A percentile compares a stretch with the other conserved stretches of the same genome.
Conservation (phyloP, 139 green algal species). For the Picocystis salinarum region DNA sequence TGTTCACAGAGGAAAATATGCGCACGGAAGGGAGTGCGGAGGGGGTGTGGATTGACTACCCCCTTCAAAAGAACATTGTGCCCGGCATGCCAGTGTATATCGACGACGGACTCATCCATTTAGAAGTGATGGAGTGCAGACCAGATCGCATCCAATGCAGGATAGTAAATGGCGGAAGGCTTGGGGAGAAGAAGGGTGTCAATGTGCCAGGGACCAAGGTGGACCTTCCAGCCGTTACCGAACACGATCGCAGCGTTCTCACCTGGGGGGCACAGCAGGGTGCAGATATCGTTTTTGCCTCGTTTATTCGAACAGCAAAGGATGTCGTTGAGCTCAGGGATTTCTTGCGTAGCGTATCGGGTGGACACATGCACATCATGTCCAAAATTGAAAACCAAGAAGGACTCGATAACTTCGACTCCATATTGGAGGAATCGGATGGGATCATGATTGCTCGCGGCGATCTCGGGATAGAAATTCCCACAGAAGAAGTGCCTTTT, state of each 20-base stretch:
- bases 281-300: slow-evolving; percentile 7
- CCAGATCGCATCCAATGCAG: neutral
- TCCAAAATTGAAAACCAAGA: slow-evolving; percentile 17
- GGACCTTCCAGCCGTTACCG: slow-evolving; percentile 5
- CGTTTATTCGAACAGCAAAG: slow-evolving; percentile 4
- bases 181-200: slow-evolving; percentile 6
- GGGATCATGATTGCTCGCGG: slow-evolving; percentile 3
- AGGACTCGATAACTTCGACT: neutral
- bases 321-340: slow-evolving; percentile 1
- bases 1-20: neutral
- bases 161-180: neutral
- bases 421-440: too few relatives aligned
- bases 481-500: too few relatives aligned
- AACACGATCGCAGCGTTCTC: neutral
- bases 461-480: too few relatives aligned
- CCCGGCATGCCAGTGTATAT: slow-evolving; percentile 11
- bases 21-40: neutral
- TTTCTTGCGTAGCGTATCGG: neutral
- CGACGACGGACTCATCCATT: slow-evolving; percentile 4
- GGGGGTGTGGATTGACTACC: slow-evolving; percentile 1
- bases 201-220: slow-evolving; percentile 5
- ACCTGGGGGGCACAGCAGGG: neutral
- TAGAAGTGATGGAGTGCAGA: neutral
- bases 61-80: neutral
- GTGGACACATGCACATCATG: neutral